Base-by-base conservation (phyloP, 2,329 filamentous ascomycete species). In the Fusarium denticulatum region DNA sequence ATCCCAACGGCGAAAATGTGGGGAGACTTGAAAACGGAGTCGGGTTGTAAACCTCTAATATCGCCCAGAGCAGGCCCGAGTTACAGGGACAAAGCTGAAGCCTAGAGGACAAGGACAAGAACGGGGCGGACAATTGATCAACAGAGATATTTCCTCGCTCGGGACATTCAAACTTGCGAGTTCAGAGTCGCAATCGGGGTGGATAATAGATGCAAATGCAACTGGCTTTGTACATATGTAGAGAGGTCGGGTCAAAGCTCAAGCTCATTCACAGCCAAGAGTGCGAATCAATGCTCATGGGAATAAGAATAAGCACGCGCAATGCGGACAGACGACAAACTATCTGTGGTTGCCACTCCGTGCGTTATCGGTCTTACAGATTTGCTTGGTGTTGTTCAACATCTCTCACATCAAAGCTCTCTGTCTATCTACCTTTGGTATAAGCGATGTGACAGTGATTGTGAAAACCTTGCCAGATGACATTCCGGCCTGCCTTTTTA, bases 1-100 rank as follows among this genome's bases (percentile, higher is more conserved):
- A 73, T 66, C 60, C 56, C 39, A 73, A 70, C 70, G 70, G 57
- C 47, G 43, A 53, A 56, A 71, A 66, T 73, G 56, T 65, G 69
- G 68, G 53, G 47, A 42, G 45, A 24, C 22, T 26, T 49, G 24
- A 28, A 26, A 36, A 58, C 18, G 40, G 26, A 39, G 60, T 28
- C 34, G 14, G 50, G 40, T 43, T 70, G 30, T 45, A 26, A 45
- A 26, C 42, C 20, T 20, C 26, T n/a, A 12, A 47, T 61, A 57
- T 65, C 60, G 30, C 53, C 53, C 37, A 42, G 45, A 52, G 30
- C 30, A 36, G 16, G 34, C 34, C 34, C 18, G 34, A 10, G 26
- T 46, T 30, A 32, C 24, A 61, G 24, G 24, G 30, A 37, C 37
- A 39, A 50, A 47, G 43, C 39, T 58, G 30, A 36, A 52, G 49